Conservation (phyloP, 176 grass and related monocot species). For the Triticum timopheevii region DNA sequence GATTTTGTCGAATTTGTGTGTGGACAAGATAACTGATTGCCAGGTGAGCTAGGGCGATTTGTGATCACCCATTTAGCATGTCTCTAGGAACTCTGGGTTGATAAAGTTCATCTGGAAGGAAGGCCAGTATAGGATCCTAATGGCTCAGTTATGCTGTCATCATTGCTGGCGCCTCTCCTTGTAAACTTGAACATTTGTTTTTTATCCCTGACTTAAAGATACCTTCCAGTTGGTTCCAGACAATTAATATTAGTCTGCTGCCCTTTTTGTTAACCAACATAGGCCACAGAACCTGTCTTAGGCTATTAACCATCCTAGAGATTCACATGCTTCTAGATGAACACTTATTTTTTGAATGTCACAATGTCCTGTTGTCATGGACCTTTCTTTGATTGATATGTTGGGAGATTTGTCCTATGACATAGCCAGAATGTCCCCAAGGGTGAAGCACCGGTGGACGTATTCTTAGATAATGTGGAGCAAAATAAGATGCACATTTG, state of each 20-base stretch:
- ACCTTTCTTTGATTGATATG: conserved; percentile 18
- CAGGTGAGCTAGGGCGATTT: not conserved
- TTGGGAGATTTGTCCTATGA: not conserved
- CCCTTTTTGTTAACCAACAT: conserved; percentile 6
- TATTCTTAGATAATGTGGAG: not conserved
- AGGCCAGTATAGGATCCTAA: not conserved
- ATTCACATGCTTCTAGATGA: conserved; percentile 6
- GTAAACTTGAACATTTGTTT: conserved; percentile 9
- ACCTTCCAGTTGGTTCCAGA: not conserved
- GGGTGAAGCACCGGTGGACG: not conserved
- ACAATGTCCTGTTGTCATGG: not conserved
- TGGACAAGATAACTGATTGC: not conserved
- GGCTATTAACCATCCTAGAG: not conserved
- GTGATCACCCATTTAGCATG: not conserved
- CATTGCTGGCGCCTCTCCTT: not conserved
- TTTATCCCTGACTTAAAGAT: not conserved
- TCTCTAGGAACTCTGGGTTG: not conserved
- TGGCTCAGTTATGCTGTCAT: not conserved
- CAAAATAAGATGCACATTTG: not conserved
- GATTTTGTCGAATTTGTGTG: not conserved
- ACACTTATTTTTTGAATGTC: conserved; percentile 8
- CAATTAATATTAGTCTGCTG: not conserved
- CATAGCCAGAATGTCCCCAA: not conserved
- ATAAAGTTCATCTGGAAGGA: not conserved
- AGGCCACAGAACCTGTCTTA: not conserved